phyloP scores from a whole-genome alignment of 2,329 filamentous ascomycete genomes.

The Aspergillus udagawae region DNA sequence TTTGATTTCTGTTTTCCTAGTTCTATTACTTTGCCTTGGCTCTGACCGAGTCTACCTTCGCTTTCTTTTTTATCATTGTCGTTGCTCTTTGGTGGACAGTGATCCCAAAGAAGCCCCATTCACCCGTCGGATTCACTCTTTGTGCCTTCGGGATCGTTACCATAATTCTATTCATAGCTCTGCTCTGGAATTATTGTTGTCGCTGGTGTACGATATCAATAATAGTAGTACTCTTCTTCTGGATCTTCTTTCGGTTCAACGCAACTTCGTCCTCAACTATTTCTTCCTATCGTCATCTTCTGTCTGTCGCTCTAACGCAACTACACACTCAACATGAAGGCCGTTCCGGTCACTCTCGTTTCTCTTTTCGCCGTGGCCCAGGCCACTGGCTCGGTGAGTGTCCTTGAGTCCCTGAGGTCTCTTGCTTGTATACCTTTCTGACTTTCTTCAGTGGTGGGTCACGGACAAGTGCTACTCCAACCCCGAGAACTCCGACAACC shows the following conservation, averaged over 20 bases:
- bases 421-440: background rate
- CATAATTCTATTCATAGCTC: conserved; percentile 1
- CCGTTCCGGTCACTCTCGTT: conserved; percentile 21
- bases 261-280: background rate
- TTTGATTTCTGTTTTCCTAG: background rate
- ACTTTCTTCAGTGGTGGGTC: conserved; percentile 43
- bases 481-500: conserved; percentile 70
- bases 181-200: conserved; percentile 11
- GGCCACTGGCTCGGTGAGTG: conserved; percentile 42
- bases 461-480: conserved; percentile 56
- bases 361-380: conserved; percentile 47
- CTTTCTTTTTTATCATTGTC: conserved; percentile 19
- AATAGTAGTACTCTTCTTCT: conserved; percentile 18
- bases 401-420: background rate
- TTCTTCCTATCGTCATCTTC: conserved; percentile 2
- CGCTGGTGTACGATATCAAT: conserved; percentile 15
- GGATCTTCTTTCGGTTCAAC: conserved; percentile 26
- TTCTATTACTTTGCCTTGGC: conserved; percentile 11
- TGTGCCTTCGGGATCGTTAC: conserved; percentile 8
- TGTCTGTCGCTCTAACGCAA: conserved; percentile 25
- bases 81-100: conserved; percentile 21
- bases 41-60: conserved; percentile 1
- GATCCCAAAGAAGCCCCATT: conserved; percentile 40
- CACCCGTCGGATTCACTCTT: conserved; percentile 18
- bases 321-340: conserved; percentile 23